Evolutionary conservation across 352 stramenopile species (phyloP).

Genomic region (Phytophthora crassamura): DNA sequence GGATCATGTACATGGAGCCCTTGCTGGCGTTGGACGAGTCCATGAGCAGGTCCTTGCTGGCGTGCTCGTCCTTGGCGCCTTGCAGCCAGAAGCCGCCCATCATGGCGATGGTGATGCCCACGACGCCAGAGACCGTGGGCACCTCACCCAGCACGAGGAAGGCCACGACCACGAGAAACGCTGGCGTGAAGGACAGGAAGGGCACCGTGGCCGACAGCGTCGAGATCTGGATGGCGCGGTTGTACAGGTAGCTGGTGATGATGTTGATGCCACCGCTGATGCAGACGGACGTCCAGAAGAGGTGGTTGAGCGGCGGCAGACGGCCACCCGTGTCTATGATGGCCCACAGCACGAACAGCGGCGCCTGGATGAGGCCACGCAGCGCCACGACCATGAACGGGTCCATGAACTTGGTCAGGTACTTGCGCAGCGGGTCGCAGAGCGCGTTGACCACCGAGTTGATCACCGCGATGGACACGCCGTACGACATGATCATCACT

Average conservation of each 20-base stretch:
- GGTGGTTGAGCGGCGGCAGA: slow-evolving; percentile 69
- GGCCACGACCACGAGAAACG: slow-evolving; percentile 76
- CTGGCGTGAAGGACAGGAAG: slow-evolving; percentile 82
- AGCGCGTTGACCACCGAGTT: slow-evolving; percentile 85
- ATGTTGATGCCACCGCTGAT: slow-evolving; percentile 84
- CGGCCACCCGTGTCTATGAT: slow-evolving; percentile 58
- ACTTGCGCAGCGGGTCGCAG: slow-evolving; percentile 85
- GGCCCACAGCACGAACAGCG: slow-evolving; percentile 75
- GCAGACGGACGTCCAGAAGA: slow-evolving; percentile 83
- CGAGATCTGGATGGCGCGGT: slow-evolving; percentile 85
- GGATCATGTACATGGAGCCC: slow-evolving; percentile 83
- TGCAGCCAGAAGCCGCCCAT: slow-evolving; percentile 82
- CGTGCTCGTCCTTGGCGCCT: slow-evolving; percentile 51
- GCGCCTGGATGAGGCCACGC: slow-evolving; percentile 74
- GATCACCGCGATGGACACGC: slow-evolving; percentile 77
- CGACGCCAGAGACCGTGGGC: slow-evolving; percentile 61
- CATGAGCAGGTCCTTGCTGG: slow-evolving; percentile 56
- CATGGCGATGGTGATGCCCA: slow-evolving; percentile 76
- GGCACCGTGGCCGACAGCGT: slow-evolving; percentile 79
- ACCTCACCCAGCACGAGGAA: slow-evolving; percentile 82
- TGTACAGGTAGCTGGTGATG: slow-evolving; percentile 86
- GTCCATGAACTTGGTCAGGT: slow-evolving; percentile 85
- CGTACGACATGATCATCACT: slow-evolving; percentile 66
- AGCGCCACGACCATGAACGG: slow-evolving; percentile 78
- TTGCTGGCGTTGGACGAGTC: slow-evolving; percentile 68